These are phyloP conservation scores for Articulospora tetracladia DNA, from an alignment of 495 filamentous ascomycete genomes.

Conservation along the genomic window DNA sequence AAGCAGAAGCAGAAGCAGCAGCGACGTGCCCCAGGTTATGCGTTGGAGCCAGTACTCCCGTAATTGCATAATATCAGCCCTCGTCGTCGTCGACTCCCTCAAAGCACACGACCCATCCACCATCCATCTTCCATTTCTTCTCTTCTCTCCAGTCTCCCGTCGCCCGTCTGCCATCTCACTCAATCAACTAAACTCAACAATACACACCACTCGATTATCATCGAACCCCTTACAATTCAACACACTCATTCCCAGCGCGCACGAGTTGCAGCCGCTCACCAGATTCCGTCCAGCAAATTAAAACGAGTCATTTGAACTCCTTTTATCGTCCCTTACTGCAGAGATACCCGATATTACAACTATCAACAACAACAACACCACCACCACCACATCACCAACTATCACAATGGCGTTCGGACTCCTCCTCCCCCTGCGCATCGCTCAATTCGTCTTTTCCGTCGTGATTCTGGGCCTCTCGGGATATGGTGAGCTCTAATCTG, in stretches of 20 bases:
- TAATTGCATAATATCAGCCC: slow-evolving; percentile 19
- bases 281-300: not conserved
- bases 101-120: not conserved
- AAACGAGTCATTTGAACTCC: not conserved
- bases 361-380: not conserved
- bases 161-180: not conserved
- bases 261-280: slow-evolving; percentile 19
- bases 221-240: not conserved
- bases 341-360: slow-evolving; percentile 5
- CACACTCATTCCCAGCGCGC: slow-evolving; percentile 22
- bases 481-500: slow-evolving; percentile 53
- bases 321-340: not conserved
- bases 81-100: slow-evolving; percentile 15
- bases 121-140: not conserved
- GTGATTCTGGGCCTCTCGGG: slow-evolving; percentile 64
- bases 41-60: slow-evolving; percentile 7
- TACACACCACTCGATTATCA: not conserved
- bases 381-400: not conserved
- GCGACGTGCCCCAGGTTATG: slow-evolving; percentile 17
- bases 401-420: slow-evolving; percentile 24
- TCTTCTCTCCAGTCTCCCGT: not conserved
- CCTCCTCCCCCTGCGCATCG: slow-evolving; percentile 23
- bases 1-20: not conserved
- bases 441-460: slow-evolving; percentile 61
- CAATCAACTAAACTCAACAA: not conserved